Evolutionary conservation across 163 green algal species (phyloP), one percentile per base, ranked within the genome.

Genomic region (Prototheca stagnorum): DNA sequence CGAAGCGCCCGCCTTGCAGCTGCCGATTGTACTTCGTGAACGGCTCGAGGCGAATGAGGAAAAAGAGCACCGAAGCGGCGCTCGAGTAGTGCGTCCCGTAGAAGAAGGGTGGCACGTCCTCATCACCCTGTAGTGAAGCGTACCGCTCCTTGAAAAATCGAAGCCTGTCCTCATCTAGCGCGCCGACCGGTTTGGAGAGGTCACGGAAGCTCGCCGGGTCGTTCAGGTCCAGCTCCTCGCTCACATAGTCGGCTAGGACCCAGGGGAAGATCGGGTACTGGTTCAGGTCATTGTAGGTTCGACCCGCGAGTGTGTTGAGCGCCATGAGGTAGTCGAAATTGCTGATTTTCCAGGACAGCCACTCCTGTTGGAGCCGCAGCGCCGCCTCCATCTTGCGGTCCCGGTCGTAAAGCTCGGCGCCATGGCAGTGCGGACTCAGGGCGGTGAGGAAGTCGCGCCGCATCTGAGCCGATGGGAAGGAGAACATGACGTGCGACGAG

Each of bases 171-270:
- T 58, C 41, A 36, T 75, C 53, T 29, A 78, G 49, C 1, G 71
- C 71, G 3, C 71, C 68, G 49, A 99, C 75, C 12, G 90, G 90
- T 54, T 88, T 88, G 51, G 64, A 76, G 29, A 99, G 70, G 62
- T 95, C 86, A 9, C 88, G 70, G 70, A 78, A 90, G 9, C 54
- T 54, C 27, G 46, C 39, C 0, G 73, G 64, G 54, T 81, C 53
- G 0, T 56, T 52, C 11, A 95, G 59, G 62, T 95, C 82, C 42
- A 95, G 59, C 12, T 3, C 20, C 23, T 15, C 23, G 3, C 82
- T 26, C 22, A 35, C 45, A 53, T 66, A 77, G 57, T 77, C 68
- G 2, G 52, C 28, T 14, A 77, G 28, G 3, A 72, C 47, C 52
- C 59, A 65, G 36, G 50, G 57, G 9, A 60, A 51, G 26, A 59